Evolutionary conservation across 1,284 basidiomycete species (phyloP), one percentile per base, ranked within the genome.

Genomic region (Ceratorhiza oryzae-sativae): DNA sequence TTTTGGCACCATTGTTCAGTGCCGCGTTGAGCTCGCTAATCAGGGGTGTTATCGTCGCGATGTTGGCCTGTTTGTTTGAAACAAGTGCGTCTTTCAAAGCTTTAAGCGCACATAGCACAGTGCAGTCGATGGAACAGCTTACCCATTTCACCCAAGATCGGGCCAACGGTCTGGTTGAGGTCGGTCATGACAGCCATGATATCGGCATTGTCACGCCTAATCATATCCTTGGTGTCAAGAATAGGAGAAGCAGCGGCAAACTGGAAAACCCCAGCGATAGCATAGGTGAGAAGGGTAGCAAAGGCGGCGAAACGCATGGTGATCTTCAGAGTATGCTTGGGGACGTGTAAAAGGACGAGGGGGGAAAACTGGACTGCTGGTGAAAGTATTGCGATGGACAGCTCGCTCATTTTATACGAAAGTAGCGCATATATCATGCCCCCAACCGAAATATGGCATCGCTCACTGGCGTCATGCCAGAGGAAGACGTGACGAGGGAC

Each of bases 1-100:
- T 73, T 0, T 73, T 39, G 25, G 75, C 58, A 9, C 79, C 77
- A 46, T 75, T 76, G 72, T 78, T 73, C 51, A 80, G 68, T 25
- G 79, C 77, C 9, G 65, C 9, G 13, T 75, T 77, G 60, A 81
- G 75, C 39, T 78, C 62, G 49, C 73, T 74, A 39, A 80, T 68
- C 56, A 80, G 77, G 13, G 80, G 79, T n/a, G 76, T 75, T 25
- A 79, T 75, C 18, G 74, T 75, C 13, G 63, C 76, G 55, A 77
- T 75, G 30, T 75, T 76, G 32, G 77, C 77, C 1, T 51, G 76
- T 20, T 76, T 76, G 58, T 70, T 72, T 4, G 75, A 42, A 13
- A 75, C 75, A 27, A 80, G 51, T 45, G 74, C 59, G 58, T 74
- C 56, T 59, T 15, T 5, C 18, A 18, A 30, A 41, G 15, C 23